Base-by-base conservation (phyloP, 495 filamentous ascomycete species). In the Aspergillus heteromorphus region DNA sequence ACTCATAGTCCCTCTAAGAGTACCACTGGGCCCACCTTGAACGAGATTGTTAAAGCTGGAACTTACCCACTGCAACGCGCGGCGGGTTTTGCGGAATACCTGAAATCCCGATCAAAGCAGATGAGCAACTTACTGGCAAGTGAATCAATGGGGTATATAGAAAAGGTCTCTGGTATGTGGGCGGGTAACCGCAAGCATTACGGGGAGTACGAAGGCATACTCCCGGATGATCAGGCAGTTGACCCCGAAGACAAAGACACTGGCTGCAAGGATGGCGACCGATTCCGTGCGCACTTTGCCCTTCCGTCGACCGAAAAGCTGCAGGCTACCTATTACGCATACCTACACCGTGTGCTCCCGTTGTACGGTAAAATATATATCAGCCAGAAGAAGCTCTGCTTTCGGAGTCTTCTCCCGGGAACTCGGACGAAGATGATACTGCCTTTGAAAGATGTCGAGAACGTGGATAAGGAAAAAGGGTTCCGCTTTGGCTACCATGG, bases 111-210 rank as follows among this genome's bases (percentile, higher is more conserved):
- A 14, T 85, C 83, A 21, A 87, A 86, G 52, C 82, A 84, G 36
- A 91, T 97, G 85, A 92, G 90, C 54, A 89, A 74, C 53, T 76
- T 97, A 21, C 66, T 98, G 19, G 91, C 95, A 27, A 89, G 87
- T 2, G 91, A 97, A 64, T 95, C 93, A 2, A 97, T 96, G 89
- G 90, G 90, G 16, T 98, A 98, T 66, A 84, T 96, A 25, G 92
- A 95, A 61, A 96, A 96, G 64, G 92, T 97, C 0, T 96, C 92
- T 4, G 93, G 91, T 34, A 97, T 97, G 89, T 95, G 93, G 87
- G 86, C 89, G 52, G 93, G 93, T 27, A 89, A 89, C 16, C 85
- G 86, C 64, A 88, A 84, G 62, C 93, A 98, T 68, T 98, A 97
- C 60, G 81, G 86, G 17, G 87, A 92, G 27, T 79, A 80, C 2